A percentile compares a stretch with the other conserved stretches of the same genome.
phyloP scores from a whole-genome alignment of 2,329 filamentous ascomycete genomes.

The Monosporascus sp. region DNA sequence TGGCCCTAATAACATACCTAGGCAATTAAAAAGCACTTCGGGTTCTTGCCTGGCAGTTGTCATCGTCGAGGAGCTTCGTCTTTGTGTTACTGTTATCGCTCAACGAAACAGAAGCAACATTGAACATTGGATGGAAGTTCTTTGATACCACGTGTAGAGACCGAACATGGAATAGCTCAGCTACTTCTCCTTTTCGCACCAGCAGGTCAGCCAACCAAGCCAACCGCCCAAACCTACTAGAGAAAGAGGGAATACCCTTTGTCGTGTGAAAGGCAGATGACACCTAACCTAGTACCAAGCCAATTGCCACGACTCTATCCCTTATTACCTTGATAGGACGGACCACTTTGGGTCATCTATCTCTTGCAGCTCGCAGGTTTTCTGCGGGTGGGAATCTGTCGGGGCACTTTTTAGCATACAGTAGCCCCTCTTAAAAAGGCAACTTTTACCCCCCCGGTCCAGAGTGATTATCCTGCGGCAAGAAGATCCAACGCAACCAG shows the following conservation, averaged over 20 bases:
- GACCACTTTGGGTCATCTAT: no score
- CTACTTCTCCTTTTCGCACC: neutral
- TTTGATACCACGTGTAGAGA: neutral
- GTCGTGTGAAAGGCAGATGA: neutral
- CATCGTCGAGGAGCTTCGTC: no score
- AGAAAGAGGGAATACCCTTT: neutral
- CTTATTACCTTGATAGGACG: no score
- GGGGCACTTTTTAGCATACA: neutral
- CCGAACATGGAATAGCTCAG: neutral
- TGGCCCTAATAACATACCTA: no score
- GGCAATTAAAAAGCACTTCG: neutral
- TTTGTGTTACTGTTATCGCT: no score
- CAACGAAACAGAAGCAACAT: no score
- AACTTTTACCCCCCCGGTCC: neutral
- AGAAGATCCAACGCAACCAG: no score
- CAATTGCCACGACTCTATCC: no score
- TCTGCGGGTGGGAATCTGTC: neutral
- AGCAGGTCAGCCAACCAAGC: neutral
- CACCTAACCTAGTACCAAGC: no score
- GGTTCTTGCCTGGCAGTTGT: neutral
- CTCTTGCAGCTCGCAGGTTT: neutral
- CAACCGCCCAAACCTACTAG: neutral
- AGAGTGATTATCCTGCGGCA: no score
- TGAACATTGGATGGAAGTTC: no score
- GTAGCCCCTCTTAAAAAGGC: neutral